phyloP scores from a whole-genome alignment of 2,329 filamentous ascomycete species.

The Cordyceps tenuipes region DNA sequence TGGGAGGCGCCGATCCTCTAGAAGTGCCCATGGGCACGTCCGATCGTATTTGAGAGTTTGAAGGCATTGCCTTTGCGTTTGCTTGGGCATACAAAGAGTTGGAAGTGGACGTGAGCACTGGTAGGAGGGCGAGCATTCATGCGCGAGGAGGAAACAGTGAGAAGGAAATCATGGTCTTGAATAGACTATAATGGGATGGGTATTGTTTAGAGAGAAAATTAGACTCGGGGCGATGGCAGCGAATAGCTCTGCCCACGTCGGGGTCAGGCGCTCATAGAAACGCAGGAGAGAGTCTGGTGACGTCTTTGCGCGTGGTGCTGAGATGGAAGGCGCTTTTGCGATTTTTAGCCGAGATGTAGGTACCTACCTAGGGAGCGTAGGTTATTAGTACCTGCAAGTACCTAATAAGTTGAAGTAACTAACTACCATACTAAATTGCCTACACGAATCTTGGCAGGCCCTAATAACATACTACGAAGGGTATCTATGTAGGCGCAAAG shows the following conservation, averaged over 20 bases:
- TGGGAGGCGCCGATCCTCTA: conserved; percentile 2
- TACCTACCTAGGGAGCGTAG: background rate
- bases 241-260: conserved; percentile 1
- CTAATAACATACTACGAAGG: no score
- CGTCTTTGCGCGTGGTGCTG: background rate
- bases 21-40: background rate
- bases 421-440: no score
- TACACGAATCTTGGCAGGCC: no score
- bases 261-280: background rate
- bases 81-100: background rate
- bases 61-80: conserved; percentile 1
- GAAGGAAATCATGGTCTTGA: background rate
- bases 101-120: background rate
- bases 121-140: background rate
- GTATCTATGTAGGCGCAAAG: no score
- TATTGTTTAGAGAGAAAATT: background rate
- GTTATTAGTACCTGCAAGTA: background rate
- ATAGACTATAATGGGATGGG: background rate
- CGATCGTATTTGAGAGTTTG: background rate
- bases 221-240: background rate
- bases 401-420: no score
- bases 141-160: background rate
- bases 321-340: background rate
- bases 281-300: conserved; percentile 1
- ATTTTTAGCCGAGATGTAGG: background rate